Conservation (phyloP, 192 early-diverging fungal genomes). For the Fimicolochytrium jonesii region DNA sequence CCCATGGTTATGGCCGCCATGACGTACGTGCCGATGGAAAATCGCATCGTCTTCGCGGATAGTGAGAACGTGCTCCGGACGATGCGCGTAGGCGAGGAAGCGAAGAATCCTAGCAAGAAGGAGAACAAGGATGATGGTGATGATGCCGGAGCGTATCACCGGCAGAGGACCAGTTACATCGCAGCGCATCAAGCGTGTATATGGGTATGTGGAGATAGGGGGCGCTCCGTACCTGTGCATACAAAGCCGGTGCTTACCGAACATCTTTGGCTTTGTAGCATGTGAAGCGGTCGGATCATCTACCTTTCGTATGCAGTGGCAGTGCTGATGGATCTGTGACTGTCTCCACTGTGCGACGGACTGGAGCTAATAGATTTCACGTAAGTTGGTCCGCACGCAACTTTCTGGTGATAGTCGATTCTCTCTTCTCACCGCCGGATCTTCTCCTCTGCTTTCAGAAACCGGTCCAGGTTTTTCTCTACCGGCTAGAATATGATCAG, state of each 20-base stretch:
- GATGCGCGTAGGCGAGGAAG: conserved; percentile 19
- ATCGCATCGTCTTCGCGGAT: conserved; percentile 26
- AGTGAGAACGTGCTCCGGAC: conserved; percentile 26
- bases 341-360: conserved; percentile 31
- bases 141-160: neutral
- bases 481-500: conserved; percentile 25
- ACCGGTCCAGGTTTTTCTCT: conserved; percentile 19
- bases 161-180: neutral
- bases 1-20: conserved; percentile 20
- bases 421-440: neutral
- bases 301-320: conserved; percentile 29
- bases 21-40: neutral
- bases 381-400: neutral
- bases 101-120: neutral
- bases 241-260: too few species aligned
- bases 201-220: conserved; percentile 7
- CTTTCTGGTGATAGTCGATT: neutral
- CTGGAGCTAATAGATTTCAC: neutral
- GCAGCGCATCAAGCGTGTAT: conserved; percentile 10
- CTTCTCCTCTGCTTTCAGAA: conserved; percentile 2
- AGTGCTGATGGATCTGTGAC: conserved; percentile 35
- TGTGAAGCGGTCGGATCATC: too few species aligned
- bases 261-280: too few species aligned
- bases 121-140: conserved; percentile 5
- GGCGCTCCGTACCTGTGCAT: too few species aligned